These are phyloP conservation scores for Agaricus bisporus DNA, from an alignment of 768 basidiomycete genomes.

Conservation along the genomic window DNA sequence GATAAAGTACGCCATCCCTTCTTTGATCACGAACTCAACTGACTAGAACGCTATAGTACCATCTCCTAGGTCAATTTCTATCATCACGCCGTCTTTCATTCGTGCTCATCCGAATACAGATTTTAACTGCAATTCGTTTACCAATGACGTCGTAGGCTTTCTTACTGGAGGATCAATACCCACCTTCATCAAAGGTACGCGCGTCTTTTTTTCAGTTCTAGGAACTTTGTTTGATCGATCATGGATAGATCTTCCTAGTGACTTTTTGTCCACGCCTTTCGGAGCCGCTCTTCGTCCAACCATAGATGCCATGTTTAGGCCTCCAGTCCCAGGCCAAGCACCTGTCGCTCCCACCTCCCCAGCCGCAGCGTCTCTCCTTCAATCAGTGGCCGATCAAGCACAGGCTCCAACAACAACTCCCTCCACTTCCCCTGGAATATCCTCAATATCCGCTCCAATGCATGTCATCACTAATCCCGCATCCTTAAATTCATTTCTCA, in stretches of 20 bases:
- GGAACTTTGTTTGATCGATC: neutral
- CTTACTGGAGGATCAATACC: constrained; percentile 82
- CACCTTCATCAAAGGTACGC: constrained; percentile 67
- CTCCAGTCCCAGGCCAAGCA: constrained; percentile 42
- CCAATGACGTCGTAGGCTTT: constrained; percentile 82
- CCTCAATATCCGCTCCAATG: constrained; percentile 47
- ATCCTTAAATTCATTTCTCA: constrained; percentile 62
- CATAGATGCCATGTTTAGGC: constrained; percentile 84
- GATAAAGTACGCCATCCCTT: constrained; percentile 59
- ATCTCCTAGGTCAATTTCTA: constrained; percentile 64
- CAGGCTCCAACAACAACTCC: constrained; percentile 19
- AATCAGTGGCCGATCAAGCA: constrained; percentile 51
- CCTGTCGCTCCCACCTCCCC: constrained; percentile 21
- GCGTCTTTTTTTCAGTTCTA: neutral
- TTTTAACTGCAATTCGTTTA: constrained; percentile 95
- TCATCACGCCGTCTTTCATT: neutral
- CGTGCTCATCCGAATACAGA: constrained; percentile 34
- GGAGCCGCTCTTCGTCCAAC: constrained; percentile 82
- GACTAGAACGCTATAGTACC: constrained; percentile 54
- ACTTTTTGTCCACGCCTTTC: constrained; percentile 87
- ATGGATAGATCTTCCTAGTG: constrained; percentile 60
- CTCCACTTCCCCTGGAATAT: constrained; percentile 12
- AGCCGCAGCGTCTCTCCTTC: constrained; percentile 46
- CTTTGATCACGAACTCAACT: neutral
- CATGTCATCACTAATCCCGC: constrained; percentile 71